Percentiles rank a stretch among this genome's conserved stretches.
Evolutionary conservation across 2,329 filamentous ascomycete species (phyloP).

Genomic region (Fusarium heterosporum): DNA sequence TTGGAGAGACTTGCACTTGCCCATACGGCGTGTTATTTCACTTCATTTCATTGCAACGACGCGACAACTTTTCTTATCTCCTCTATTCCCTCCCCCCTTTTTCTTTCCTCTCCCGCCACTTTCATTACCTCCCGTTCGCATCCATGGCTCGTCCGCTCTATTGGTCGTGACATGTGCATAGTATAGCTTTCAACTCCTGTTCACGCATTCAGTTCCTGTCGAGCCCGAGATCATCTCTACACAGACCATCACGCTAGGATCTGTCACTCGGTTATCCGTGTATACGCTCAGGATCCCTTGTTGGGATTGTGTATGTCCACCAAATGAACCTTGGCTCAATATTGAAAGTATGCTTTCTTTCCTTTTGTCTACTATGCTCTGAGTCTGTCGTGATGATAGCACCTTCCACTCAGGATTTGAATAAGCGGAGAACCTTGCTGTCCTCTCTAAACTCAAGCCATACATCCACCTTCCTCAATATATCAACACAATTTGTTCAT

Average conservation of each 20-base stretch:
- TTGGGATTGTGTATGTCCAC: constrained; percentile 11
- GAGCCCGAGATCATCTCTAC: constrained; percentile 3
- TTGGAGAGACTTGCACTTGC: neutral
- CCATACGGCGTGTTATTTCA: neutral
- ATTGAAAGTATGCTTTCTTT: constrained; percentile 25
- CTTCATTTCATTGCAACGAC: constrained; percentile 10
- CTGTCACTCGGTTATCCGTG: constrained; percentile 2
- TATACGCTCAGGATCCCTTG: constrained; percentile 26
- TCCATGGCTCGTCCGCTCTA: constrained; percentile 10
- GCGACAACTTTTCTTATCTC: constrained; percentile 10
- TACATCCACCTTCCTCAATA: neutral
- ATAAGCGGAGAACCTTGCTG: constrained; percentile 1
- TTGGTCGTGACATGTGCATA: constrained; percentile 1
- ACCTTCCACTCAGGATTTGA: neutral
- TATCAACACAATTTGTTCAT: neutral
- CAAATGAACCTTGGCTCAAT: constrained; percentile 5
- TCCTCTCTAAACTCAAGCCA: neutral
- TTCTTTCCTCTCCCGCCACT: constrained; percentile 13
- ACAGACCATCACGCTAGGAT: constrained; percentile 20
- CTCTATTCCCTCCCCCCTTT: constrained; percentile 8
- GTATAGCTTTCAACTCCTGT: constrained; percentile 13
- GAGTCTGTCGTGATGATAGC: neutral
- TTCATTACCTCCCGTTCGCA: neutral
- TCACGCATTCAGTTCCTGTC: neutral
- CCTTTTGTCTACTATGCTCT: neutral